These are phyloP conservation scores for Heterobasidion irregulare DNA, from an alignment of 1,284 basidiomycete genomes.

Conservation along the genomic window DNA sequence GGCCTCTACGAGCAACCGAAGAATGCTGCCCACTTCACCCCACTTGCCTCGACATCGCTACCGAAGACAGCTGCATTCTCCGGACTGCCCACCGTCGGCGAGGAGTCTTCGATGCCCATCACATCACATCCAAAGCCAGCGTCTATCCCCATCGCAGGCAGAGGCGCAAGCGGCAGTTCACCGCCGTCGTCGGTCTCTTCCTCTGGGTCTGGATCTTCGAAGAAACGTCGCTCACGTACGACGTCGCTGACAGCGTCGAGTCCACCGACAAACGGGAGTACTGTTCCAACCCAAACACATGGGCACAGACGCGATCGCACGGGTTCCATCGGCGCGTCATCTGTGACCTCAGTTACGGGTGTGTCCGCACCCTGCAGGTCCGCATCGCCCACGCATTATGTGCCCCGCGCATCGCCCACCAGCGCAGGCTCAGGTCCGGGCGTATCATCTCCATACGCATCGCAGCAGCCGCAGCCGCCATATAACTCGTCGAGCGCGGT, in stretches of 20 bases:
- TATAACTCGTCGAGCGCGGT: constrained; percentile 2
- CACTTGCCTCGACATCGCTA: not conserved
- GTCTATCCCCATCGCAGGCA: not conserved
- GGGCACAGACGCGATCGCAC: constrained; percentile 1
- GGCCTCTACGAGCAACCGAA: not conserved
- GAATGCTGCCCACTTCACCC: not conserved
- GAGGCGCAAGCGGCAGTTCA: not conserved
- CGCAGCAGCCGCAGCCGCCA: not conserved
- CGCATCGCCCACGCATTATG: constrained; percentile 10
- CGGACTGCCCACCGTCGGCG: constrained; percentile 11
- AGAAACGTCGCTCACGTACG: not conserved
- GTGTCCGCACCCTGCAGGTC: not conserved
- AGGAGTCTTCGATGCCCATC: not conserved
- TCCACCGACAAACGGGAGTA: not conserved
- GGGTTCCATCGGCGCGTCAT: constrained; percentile 2
- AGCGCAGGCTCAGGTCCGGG: no score
- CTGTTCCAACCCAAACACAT: not conserved
- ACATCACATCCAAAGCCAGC: constrained; percentile 1
- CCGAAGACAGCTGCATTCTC: not conserved
- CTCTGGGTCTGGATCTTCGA: constrained; percentile 16
- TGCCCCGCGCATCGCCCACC: constrained; percentile 8
- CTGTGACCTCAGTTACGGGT: not conserved
- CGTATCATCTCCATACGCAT: not conserved
- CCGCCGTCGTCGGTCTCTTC: constrained; percentile 16
- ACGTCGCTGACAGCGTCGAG: not conserved